Evolutionary conservation across 2,329 filamentous ascomycete genomes (phyloP), one percentile per base, ranked within the genome.

Genomic region (Ascochyta koolunga): DNA sequence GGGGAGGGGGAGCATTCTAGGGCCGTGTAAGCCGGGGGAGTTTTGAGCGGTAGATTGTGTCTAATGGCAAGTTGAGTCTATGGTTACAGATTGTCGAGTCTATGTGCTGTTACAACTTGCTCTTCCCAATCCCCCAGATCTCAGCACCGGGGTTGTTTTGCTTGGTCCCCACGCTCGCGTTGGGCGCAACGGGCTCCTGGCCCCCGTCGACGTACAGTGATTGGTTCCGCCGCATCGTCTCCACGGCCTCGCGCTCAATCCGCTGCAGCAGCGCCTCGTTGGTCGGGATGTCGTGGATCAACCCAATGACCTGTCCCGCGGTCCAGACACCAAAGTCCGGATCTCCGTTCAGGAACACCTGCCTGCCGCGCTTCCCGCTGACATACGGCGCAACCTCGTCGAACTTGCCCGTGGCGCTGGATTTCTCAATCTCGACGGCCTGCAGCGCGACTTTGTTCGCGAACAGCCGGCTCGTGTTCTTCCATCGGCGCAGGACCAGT

Each of bases 281-380:
- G 1, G 78, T 79, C 1, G 79, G 79, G 29, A 82, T 78, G 53
- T 82, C 79, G 54, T 82, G 78, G 56, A 82, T 82, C 13, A 82
- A 68, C 8, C 80, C 80, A 42, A 99, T 96, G 63, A 98, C 93
- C 74, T 97, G 93, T 10, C 95, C 95, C 8, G 93, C 92, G 18
- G 95, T 98, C 95, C 95, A 99, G 33, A 97, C 90, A 89, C 95
- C 95, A 72, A 86, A 91, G 68, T 99, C 89, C 47, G 90, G 85
- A 71, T 99, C 95, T 16, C 95, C 95, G 57, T 93, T 96, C 61
- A 93, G 71, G 76, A 97, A 98, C 5, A 98, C 95, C 80, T 97
- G 84, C 58, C 90, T 84, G 27, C 95, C 95, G 60, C 95, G 83
- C 84, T 96, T 90, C 5, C 95, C 95, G 72, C 90, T 96, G 27